Percentiles rank a stretch among this genome's conserved stretches.
These are phyloP conservation scores for Tripterygium wilfordii DNA, from an alignment of 177 flowering plant species.

Conservation along the genomic window DNA sequence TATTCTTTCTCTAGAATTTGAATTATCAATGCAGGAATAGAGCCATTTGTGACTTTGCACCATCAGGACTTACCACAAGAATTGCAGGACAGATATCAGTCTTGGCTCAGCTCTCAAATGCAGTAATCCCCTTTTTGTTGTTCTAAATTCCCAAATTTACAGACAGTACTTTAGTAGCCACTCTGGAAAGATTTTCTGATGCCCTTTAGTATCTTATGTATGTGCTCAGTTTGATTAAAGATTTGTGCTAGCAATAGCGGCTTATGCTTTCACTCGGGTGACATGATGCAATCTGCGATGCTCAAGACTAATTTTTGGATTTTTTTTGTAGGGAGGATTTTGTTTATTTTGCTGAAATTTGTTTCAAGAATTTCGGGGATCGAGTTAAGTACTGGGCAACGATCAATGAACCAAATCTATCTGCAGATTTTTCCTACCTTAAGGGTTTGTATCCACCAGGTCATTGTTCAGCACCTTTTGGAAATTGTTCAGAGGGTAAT, in stretches of 20 bases:
- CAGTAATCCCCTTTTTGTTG: background rate
- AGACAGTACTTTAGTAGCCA: too few species aligned
- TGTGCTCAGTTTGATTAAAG: background rate
- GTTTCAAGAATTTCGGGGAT: conserved; percentile 51
- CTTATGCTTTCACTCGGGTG: too few species aligned
- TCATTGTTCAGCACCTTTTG: background rate
- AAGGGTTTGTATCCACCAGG: background rate
- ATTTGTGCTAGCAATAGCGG: too few species aligned
- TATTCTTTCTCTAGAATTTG: background rate
- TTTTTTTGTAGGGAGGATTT: conserved; percentile 42
- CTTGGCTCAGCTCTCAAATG: background rate
- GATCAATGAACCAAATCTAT: conserved; percentile 49
- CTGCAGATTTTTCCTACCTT: background rate
- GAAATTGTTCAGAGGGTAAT: background rate
- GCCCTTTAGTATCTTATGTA: background rate
- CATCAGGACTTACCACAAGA: background rate
- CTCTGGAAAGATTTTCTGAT: too few species aligned
- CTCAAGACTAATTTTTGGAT: background rate
- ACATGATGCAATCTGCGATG: too few species aligned
- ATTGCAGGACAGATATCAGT: background rate
- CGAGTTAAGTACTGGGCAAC: conserved; percentile 57
- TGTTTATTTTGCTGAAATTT: conserved; percentile 34
- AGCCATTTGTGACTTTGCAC: background rate
- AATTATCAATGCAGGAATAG: background rate
- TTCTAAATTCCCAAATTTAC: background rate